Evolutionary conservation across 164 flowering plant genomes (phyloP).

Genomic region (Brasenia schreberi): DNA sequence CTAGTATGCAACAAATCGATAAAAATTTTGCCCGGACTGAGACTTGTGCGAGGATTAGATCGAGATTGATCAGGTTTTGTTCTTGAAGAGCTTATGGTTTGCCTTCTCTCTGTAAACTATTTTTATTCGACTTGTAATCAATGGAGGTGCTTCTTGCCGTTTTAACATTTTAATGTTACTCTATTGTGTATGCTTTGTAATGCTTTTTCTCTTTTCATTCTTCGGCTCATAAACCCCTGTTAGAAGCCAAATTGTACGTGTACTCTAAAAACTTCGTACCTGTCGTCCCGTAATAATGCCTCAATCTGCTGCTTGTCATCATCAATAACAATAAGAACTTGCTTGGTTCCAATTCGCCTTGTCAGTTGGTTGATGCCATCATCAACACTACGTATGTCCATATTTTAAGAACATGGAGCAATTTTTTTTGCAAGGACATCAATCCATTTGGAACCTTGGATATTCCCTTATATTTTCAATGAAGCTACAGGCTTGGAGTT

Average conservation of each 20-base stretch:
- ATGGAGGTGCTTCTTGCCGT: no score
- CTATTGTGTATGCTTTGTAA: no score
- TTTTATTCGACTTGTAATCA: neutral
- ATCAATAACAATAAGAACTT: slow-evolving; percentile 12
- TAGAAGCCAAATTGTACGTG: no score
- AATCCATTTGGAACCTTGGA: neutral
- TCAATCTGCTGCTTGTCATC: slow-evolving; percentile 6
- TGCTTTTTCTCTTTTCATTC: no score
- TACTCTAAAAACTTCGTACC: no score
- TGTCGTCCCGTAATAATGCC: neutral
- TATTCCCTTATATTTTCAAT: neutral
- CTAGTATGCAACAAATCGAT: neutral
- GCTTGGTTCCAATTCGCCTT: slow-evolving; percentile 1
- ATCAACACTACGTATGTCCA: neutral
- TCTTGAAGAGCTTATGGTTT: neutral
- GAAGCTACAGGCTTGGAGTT: neutral
- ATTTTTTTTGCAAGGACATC: neutral
- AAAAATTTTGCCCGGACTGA: neutral
- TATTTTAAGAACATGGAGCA: neutral
- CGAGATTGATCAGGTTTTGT: neutral
- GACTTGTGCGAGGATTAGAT: neutral
- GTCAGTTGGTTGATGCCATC: neutral
- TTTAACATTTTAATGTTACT: no score
- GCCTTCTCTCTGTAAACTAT: neutral
- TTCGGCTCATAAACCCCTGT: no score